Evolutionary conservation across 306 rosid genomes (phyloP), one percentile per base, ranked within the genome.

Genomic region (Pterocarpus macrocarpus): DNA sequence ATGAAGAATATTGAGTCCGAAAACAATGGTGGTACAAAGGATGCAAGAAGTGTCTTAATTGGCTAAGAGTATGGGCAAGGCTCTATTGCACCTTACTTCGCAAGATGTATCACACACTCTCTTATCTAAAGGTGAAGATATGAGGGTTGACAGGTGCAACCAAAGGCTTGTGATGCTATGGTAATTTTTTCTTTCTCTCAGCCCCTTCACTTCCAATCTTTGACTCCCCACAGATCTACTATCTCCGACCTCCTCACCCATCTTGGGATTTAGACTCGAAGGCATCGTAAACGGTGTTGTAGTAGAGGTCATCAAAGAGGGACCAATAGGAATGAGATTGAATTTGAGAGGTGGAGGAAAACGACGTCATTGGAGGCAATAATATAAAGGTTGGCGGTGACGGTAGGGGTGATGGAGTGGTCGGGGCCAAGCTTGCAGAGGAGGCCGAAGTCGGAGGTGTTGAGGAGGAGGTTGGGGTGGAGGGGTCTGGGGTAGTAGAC

Each of bases 401-500:
- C 0, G 58, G 50, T 1, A 0, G 63, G 14, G 6, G 82, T 50
- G 69, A 8, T 73, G 65, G 2, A 73, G 4, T 71, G 69, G 58
- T 69, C 85, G 0, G 94, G 93, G 11, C 97, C 94, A 12, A 91
- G 89, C 64, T 93, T 96, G 0, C 88, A 93, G 11, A 90, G 91
- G 39, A 90, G 90, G 22, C 97, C 99, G 73, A 94, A 92, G 35
- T 89, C 97, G 67, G 93, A 94, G 70, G 81, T 76, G 58, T 91
- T 92, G 44, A 90, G 69, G 85, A 91, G 97, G 58, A 95, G 86
- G 5, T 98, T 98, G 72, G 98, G 78, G 78, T 90, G 97, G 64
- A 58, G 73, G 64, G 89, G 91, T 17, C 99, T 98, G 2, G 98
- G 99, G 64, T 98, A 95, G 64, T 98, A 95, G 35, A 92, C 89